Conservation (phyloP, 2,329 filamentous ascomycete species). For the Xylariaceae sp. region DNA sequence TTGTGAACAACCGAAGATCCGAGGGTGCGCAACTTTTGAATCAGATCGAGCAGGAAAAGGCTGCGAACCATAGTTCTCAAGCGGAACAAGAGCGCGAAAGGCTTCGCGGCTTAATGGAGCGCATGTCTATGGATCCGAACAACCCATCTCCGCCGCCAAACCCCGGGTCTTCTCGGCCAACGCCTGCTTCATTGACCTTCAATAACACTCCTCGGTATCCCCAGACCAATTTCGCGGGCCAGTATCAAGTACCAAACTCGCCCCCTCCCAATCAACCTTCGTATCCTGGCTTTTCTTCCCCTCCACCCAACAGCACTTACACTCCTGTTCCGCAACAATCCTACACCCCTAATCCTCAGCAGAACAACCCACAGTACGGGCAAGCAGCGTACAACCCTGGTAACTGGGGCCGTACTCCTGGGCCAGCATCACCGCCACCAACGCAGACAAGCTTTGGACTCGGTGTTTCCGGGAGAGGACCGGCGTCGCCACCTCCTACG, state of each 20-base stretch:
- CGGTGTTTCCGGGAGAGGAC: conserved; percentile 30
- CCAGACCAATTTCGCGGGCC: conserved; percentile 50
- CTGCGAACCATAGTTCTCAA: conserved; percentile 53
- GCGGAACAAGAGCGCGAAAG: conserved; percentile 85
- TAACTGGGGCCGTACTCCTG: conserved; percentile 54
- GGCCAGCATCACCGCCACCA: conserved; percentile 45
- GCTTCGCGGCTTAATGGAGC: conserved; percentile 85
- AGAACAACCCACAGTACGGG: conserved; percentile 43
- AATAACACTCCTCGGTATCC: conserved; percentile 47
- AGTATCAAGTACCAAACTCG: conserved; percentile 57
- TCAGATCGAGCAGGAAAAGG: conserved; percentile 79
- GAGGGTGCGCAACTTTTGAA: conserved; percentile 87
- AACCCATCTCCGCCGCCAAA: conserved; percentile 38
- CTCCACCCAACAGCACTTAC: conserved; percentile 33
- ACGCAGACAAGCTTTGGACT: conserved; percentile 35
- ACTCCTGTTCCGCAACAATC: conserved; percentile 28
- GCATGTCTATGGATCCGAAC: conserved; percentile 79
- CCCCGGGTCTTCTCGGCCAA: conserved; percentile 35
- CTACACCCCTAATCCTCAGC: conserved; percentile 32
- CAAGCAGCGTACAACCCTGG: conserved; percentile 55
- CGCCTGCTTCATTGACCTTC: conserved; percentile 47
- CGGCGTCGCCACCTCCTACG: conserved; percentile 55
- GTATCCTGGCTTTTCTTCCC: conserved; percentile 42
- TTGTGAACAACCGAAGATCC: conserved; percentile 88
- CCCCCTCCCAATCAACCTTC: conserved; percentile 48